Evolutionary conservation across 306 rosid species (phyloP), one percentile per base, ranked within the genome.

Genomic region (Acmispon strigosus): DNA sequence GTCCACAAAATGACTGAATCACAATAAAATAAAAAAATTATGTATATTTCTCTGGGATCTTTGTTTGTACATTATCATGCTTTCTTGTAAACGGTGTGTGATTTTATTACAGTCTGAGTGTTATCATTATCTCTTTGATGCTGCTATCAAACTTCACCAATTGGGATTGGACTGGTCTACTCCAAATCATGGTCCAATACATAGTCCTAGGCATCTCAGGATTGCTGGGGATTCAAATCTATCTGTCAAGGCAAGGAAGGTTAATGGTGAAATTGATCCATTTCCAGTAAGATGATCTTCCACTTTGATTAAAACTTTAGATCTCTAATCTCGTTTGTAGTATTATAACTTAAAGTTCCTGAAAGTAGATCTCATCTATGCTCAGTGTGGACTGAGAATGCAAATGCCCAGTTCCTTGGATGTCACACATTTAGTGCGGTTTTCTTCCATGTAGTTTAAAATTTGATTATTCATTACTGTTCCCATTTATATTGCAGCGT

Each of bases 91-190:
- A 76, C 20, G 52, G 72, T 39, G 72, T 39, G 63, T 70, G 59
- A 42, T 77, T 77, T 55, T 67, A 57, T 77, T 62, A 10, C 85
- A 88, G 95, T 83, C 92, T 43, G 96, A 88, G 63, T 86, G 95
- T 67, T 90, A 86, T 74, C 96, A 86, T 49, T 86, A 83, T 82
- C 97, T 91, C 77, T 91, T 91, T 78, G 97, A 86, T 66, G 89
- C 95, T 76, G 95, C 95, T 70, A 76, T 90, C 66, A 90, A 85
- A 73, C 90, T 90, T 76, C 76, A 74, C 66, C 97, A 88, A 80
- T 54, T 88, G 80, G 97, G 89, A 65, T 74, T 88, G 83, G 92
- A 90, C 80, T 86, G 86, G 84, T 61, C 95, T 60, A 83, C 92
- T 41, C 87, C 95, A 42, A 43, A 55, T 19, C 97, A 88, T 57